phyloP scores from a whole-genome alignment of 225 moss, liverwort and hornwort species.

The Neckera pumila region DNA sequence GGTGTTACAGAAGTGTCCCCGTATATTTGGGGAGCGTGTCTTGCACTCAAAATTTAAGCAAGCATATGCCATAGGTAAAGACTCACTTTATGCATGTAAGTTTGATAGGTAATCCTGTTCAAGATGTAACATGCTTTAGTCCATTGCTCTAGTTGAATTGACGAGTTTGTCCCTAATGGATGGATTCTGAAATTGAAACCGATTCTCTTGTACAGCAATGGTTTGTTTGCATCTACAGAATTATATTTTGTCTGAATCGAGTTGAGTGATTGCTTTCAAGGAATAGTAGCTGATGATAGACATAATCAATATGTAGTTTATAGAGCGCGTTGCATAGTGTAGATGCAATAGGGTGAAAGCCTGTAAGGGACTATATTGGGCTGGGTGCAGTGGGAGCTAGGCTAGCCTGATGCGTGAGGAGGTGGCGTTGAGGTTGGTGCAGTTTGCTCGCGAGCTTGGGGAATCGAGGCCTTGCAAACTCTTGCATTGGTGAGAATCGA shows the following conservation, averaged over 20 bases:
- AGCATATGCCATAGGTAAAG: constrained; percentile 76
- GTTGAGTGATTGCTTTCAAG: background rate
- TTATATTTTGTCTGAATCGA: background rate
- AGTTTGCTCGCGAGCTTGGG: constrained; percentile 98
- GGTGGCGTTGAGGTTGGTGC: constrained; percentile 51
- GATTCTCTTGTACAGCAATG: background rate
- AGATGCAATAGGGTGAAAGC: constrained; percentile 7
- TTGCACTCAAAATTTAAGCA: constrained; percentile 67
- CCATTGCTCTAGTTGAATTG: background rate
- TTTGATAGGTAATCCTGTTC: background rate
- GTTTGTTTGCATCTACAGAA: background rate
- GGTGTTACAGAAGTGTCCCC: constrained; percentile 60
- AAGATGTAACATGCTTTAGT: background rate
- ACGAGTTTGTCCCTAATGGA: background rate
- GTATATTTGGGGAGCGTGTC: constrained; percentile 70
- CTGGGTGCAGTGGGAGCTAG: constrained; percentile 48
- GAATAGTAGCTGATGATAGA: background rate
- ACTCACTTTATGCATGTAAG: background rate
- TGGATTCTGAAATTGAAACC: background rate
- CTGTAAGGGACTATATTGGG: constrained; percentile 15
- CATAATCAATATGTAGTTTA: background rate
- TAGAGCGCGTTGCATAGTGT: background rate
- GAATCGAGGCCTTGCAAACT: constrained; percentile 86
- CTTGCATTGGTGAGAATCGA: constrained; percentile 71
- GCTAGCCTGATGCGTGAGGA: constrained; percentile 45